Percentiles rank a stretch among this genome's conserved stretches.
Conservation (phyloP, 192 early-diverging fungal genomes). For the Coemansia erecta region DNA sequence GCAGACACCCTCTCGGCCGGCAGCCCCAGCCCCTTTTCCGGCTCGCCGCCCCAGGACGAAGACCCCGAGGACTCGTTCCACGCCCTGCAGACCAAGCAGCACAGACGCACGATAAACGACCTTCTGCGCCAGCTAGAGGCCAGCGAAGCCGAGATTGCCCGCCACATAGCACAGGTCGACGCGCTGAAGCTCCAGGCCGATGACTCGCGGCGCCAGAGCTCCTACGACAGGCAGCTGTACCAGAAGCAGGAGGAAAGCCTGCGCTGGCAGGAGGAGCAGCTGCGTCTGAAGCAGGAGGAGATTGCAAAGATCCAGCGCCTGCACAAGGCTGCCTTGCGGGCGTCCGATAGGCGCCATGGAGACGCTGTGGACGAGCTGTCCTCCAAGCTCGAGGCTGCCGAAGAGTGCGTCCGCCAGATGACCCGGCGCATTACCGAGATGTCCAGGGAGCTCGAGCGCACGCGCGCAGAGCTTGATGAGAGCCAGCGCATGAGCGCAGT, state of each 20-base stretch:
- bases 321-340: conserved; percentile 19
- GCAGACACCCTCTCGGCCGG: conserved; percentile 16
- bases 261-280: conserved; percentile 13
- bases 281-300: conserved; percentile 15
- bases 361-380: conserved; percentile 13
- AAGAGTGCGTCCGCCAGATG: conserved; percentile 15
- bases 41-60: conserved; percentile 9
- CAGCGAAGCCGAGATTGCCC: conserved; percentile 22
- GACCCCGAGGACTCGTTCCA: conserved; percentile 14
- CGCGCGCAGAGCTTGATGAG: conserved; percentile 7
- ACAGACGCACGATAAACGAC: conserved; percentile 26
- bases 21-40: conserved; percentile 10
- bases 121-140: conserved; percentile 25
- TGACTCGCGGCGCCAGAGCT: conserved; percentile 15
- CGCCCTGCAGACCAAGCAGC: conserved; percentile 25
- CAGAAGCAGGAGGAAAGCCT: not conserved
- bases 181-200: conserved; percentile 16
- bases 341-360: conserved; percentile 17
- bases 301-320: not conserved
- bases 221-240: conserved; percentile 4
- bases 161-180: conserved; percentile 12
- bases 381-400: conserved; percentile 13
- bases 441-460: conserved; percentile 14
- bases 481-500: not conserved
- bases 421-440: conserved; percentile 17